A percentile compares a stretch with the other conserved stretches of the same genome.
These are phyloP conservation scores for Ophiostoma ips DNA, from an alignment of 2,329 filamentous ascomycete genomes.

Conservation along the genomic window DNA sequence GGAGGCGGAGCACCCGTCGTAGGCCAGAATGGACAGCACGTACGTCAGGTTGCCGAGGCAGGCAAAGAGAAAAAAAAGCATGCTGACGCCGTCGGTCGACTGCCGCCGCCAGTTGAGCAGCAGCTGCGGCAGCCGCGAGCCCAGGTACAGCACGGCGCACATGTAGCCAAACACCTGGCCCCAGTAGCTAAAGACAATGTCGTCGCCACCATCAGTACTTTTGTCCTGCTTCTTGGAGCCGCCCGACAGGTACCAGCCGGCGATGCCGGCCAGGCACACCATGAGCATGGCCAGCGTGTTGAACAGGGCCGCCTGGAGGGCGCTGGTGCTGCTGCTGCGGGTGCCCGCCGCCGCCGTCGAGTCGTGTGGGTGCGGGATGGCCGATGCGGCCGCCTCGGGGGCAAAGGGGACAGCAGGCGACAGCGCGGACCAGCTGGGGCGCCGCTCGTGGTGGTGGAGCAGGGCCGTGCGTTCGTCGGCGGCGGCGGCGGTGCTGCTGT, in stretches of 20 bases:
- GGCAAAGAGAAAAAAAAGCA: constrained; percentile 93
- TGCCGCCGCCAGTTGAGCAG: constrained; percentile 86
- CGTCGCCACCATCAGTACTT: constrained; percentile 16
- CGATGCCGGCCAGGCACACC: constrained; percentile 68
- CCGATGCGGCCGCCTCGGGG: not conserved
- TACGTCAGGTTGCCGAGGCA: constrained; percentile 92
- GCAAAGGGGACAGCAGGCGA: constrained; percentile 62
- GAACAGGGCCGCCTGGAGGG: constrained; percentile 49
- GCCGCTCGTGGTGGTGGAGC: constrained; percentile 29
- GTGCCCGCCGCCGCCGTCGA: not conserved
- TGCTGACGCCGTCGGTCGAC: constrained; percentile 81
- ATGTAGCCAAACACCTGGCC: constrained; percentile 92
- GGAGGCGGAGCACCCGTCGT: constrained; percentile 36
- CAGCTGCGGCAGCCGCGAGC: constrained; percentile 78
- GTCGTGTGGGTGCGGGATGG: not conserved
- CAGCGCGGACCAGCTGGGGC: constrained; percentile 47
- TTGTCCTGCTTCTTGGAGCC: constrained; percentile 27
- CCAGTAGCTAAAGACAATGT: constrained; percentile 54
- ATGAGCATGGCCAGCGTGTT: constrained; percentile 65
- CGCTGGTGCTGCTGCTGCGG: constrained; percentile 30
- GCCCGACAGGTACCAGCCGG: constrained; percentile 70
- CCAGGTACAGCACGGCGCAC: constrained; percentile 79
- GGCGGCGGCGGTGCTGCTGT: not conserved
- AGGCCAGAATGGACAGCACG: constrained; percentile 82
- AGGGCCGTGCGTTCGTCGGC: constrained; percentile 40